phyloP scores from a whole-genome alignment of 2,329 filamentous ascomycete species.

The Claviceps sp. region DNA sequence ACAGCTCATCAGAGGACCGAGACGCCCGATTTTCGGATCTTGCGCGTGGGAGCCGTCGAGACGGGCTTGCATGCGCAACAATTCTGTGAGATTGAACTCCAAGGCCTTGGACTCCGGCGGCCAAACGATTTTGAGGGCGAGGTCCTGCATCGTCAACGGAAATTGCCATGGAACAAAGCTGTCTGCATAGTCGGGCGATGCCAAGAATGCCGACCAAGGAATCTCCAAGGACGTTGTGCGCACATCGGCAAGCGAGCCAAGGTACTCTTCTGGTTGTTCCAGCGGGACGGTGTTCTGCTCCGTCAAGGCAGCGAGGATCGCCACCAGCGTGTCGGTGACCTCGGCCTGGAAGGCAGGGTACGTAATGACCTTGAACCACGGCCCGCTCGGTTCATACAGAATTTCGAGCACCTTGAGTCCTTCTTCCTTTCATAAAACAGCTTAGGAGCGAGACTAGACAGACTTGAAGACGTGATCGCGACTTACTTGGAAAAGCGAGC shows the following conservation, averaged over 20 bases:
- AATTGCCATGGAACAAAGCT: neutral
- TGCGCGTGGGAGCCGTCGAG: neutral
- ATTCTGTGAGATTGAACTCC: neutral
- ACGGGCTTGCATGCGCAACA: neutral
- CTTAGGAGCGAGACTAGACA: neutral
- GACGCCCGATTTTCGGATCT: neutral
- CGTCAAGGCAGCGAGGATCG: conserved; percentile 10
- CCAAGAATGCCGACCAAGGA: neutral
- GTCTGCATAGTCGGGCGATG: neutral
- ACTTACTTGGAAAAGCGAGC: neutral
- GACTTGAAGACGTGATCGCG: neutral
- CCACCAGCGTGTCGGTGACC: conserved; percentile 10
- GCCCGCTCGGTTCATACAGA: conserved; percentile 22
- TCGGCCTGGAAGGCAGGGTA: neutral
- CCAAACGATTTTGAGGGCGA: conserved; percentile 1
- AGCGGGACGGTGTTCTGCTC: neutral
- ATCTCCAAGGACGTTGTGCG: neutral
- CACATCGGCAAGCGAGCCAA: neutral
- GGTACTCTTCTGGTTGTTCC: neutral
- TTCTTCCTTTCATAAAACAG: neutral
- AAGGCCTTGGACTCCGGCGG: neutral
- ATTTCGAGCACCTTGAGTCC: conserved; percentile 15
- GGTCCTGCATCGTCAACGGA: neutral
- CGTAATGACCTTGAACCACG: conserved; percentile 22
- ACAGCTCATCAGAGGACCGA: neutral